phyloP scores from a whole-genome alignment of 805 yeast genomes.

The Teunomyces atbi region DNA sequence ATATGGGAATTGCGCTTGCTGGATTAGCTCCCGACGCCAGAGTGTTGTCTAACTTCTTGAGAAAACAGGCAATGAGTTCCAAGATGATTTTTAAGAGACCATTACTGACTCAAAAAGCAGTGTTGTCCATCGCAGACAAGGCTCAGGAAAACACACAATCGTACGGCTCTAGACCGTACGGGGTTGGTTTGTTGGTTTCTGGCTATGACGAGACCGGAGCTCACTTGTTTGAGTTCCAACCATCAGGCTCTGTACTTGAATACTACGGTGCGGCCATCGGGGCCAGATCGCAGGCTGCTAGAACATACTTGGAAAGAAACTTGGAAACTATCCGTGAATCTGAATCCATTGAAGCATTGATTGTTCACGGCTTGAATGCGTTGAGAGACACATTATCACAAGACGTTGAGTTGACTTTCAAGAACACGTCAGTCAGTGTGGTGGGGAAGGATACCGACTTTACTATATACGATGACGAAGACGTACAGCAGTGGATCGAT shows the following conservation, averaged over 20 bases:
- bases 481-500: constrained; percentile 80
- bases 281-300: constrained; percentile 97
- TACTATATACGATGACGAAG: constrained; percentile 81
- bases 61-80: constrained; percentile 89
- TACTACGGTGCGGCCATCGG: constrained; percentile 95
- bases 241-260: constrained; percentile 91
- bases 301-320: constrained; percentile 90
- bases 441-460: constrained; percentile 83
- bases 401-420: constrained; percentile 82
- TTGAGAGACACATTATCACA: constrained; percentile 91
- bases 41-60: constrained; percentile 80
- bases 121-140: constrained; percentile 84
- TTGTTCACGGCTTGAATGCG: constrained; percentile 84
- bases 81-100: constrained; percentile 85
- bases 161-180: constrained; percentile 96
- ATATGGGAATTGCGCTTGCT: constrained; percentile 92
- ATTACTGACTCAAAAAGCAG: constrained; percentile 78
- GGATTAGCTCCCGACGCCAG: constrained; percentile 99
- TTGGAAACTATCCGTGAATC: constrained; percentile 63
- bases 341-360: constrained; percentile 65
- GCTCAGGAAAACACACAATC: constrained; percentile 96
- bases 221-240: constrained; percentile 91
- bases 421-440: constrained; percentile 86
- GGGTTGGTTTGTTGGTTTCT: constrained; percentile 87
- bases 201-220: constrained; percentile 95